Evolutionary conservation across 2,329 filamentous ascomycete species (phyloP).

Genomic region (Pseudogymnoascus sp.): DNA sequence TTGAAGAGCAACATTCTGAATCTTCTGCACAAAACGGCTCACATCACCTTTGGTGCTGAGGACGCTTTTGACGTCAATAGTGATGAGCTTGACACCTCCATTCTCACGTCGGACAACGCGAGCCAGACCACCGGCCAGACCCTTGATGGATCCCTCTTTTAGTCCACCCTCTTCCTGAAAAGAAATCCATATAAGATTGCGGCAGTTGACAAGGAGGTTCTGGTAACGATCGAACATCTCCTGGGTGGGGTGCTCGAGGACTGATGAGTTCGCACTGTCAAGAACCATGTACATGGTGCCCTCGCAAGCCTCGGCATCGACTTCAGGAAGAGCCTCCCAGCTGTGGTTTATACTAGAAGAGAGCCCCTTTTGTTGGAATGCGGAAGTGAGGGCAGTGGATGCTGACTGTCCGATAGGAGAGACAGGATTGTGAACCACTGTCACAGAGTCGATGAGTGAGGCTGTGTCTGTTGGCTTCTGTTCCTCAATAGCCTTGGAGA

Average conservation of each 20-base stretch:
- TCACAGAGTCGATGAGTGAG: background rate
- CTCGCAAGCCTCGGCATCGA: background rate
- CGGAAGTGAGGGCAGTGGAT: background rate
- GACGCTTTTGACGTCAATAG: slow-evolving; percentile 10
- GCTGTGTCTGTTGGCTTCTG: background rate
- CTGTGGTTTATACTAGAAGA: background rate
- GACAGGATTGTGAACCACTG: background rate
- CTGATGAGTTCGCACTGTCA: background rate
- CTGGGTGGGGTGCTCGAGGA: background rate
- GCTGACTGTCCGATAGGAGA: background rate
- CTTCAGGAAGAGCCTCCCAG: background rate
- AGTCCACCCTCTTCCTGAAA: background rate
- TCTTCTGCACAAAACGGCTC: background rate
- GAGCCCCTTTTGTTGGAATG: background rate
- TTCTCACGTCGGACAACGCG: slow-evolving; percentile 12
- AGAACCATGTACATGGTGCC: background rate
- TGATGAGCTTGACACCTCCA: slow-evolving; percentile 12
- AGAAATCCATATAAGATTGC: background rate
- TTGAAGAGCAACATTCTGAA: background rate
- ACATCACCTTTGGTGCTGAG: background rate
- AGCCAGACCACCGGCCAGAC: slow-evolving; percentile 9
- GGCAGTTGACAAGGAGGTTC: background rate
- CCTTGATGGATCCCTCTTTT: background rate
- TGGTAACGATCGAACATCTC: background rate
- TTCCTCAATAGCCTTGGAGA: background rate